Conservation (phyloP, 2,329 filamentous ascomycete genomes). For the Fusarium piperis region DNA sequence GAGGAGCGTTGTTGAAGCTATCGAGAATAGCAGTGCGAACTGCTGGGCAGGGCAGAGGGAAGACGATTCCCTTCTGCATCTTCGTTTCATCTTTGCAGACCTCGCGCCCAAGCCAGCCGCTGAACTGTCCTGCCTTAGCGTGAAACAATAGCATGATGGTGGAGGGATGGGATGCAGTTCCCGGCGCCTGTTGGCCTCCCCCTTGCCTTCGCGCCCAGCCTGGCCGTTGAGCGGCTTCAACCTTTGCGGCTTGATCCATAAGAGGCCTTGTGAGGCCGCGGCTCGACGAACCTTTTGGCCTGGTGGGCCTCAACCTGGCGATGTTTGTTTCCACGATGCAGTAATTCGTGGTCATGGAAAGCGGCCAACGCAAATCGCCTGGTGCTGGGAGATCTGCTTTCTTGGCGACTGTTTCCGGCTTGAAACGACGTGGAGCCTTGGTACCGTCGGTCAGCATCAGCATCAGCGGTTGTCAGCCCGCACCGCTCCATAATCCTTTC, state of each 20-base stretch:
- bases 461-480: not conserved
- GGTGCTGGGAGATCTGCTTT: not conserved
- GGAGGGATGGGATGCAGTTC: not conserved
- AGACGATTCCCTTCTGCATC: not conserved
- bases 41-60: not conserved
- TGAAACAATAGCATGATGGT: conserved; percentile 29
- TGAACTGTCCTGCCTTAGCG: conserved; percentile 23
- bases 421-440: not conserved
- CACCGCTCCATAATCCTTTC: not conserved
- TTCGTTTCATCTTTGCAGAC: conserved; percentile 18
- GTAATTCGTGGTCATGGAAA: not conserved
- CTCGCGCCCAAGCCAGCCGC: conserved; percentile 3
- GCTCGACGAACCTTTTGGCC: not conserved
- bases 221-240: not conserved
- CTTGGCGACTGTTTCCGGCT: not conserved
- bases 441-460: not conserved
- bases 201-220: not conserved
- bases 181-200: not conserved
- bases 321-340: not conserved
- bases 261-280: not conserved
- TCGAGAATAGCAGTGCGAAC: not conserved
- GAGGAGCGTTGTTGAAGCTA: not conserved
- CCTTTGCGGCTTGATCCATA: not conserved
- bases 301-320: not conserved
- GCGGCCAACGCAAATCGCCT: not conserved